Conservation (phyloP, 331 rosid genomes). For the Quercus tomentella region DNA sequence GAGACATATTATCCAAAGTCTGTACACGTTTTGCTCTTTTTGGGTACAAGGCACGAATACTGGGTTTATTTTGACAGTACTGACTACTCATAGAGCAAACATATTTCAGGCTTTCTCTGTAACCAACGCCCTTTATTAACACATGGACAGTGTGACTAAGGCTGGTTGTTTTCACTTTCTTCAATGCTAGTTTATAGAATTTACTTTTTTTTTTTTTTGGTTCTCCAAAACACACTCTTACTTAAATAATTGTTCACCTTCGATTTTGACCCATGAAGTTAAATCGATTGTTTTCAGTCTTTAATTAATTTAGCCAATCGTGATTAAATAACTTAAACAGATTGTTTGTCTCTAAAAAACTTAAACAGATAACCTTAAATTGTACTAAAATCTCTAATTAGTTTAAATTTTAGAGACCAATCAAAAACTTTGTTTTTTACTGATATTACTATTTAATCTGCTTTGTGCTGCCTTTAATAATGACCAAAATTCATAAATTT, state of each 20-base stretch:
- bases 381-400: too few relatives aligned
- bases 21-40: background rate
- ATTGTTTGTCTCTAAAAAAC: background rate
- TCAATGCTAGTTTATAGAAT: conserved; percentile 7
- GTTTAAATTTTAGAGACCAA: too few relatives aligned
- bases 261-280: too few relatives aligned
- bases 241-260: too few relatives aligned
- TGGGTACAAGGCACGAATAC: conserved; percentile 25
- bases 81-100: conserved; percentile 21
- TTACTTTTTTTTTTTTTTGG: too few relatives aligned
- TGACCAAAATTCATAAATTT: background rate
- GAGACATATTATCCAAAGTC: background rate
- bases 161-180: conserved; percentile 9
- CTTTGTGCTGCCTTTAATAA: background rate
- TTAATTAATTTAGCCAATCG: too few relatives aligned
- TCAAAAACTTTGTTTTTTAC: background rate
- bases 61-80: background rate
- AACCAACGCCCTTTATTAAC: conserved; percentile 32
- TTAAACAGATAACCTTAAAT: too few relatives aligned
- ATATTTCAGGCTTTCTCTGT: conserved; percentile 50
- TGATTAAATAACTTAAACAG: too few relatives aligned
- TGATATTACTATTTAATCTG: background rate
- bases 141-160: conserved; percentile 2
- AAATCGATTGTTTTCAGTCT: too few relatives aligned
- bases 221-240: too few relatives aligned